phyloP scores from a whole-genome alignment of 257 asterid species.

The Lantana camara region DNA sequence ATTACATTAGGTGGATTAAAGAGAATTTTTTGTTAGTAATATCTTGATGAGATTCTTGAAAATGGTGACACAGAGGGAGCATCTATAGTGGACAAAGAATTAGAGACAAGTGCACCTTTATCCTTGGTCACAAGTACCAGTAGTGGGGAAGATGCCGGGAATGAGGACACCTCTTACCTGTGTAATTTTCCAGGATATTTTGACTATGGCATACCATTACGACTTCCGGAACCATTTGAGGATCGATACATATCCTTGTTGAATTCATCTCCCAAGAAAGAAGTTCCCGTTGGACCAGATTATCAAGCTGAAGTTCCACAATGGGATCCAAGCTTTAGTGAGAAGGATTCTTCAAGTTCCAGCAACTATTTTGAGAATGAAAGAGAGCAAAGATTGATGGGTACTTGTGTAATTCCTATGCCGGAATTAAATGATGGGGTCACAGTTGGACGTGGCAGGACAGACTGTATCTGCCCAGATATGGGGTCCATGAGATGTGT shows the following conservation, averaged over 20 bases:
- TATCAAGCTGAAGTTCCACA: conserved; percentile 67
- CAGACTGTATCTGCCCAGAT: conserved; percentile 53
- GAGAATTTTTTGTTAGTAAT: conserved; percentile 17
- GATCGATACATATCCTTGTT: conserved; percentile 43
- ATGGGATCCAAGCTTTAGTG: conserved; percentile 37
- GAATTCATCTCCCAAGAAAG: conserved; percentile 52
- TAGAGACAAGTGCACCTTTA: conserved; percentile 38
- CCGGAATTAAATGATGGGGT: conserved; percentile 29
- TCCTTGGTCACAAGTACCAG: conserved; percentile 50
- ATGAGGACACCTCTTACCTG: conserved; percentile 33
- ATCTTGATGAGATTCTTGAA: conserved; percentile 27
- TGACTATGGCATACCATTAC: conserved; percentile 42
- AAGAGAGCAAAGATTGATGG: conserved; percentile 33
- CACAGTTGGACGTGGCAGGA: conserved; percentile 47
- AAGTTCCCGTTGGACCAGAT: conserved; percentile 64
- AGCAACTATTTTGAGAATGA: conserved; percentile 26
- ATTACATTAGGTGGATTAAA: conserved; percentile 27
- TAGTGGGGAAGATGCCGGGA: conserved; percentile 47
- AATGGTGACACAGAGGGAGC: conserved; percentile 27
- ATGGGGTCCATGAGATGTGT: conserved; percentile 73
- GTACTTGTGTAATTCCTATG: conserved; percentile 40
- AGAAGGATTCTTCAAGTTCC: conserved; percentile 23
- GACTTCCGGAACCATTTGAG: conserved; percentile 32
- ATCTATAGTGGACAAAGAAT: conserved; percentile 31
- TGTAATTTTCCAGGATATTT: conserved; percentile 37